Evolutionary conservation across 1,139 yeast species (phyloP).

Genomic region (Arxiozyma telluris): DNA sequence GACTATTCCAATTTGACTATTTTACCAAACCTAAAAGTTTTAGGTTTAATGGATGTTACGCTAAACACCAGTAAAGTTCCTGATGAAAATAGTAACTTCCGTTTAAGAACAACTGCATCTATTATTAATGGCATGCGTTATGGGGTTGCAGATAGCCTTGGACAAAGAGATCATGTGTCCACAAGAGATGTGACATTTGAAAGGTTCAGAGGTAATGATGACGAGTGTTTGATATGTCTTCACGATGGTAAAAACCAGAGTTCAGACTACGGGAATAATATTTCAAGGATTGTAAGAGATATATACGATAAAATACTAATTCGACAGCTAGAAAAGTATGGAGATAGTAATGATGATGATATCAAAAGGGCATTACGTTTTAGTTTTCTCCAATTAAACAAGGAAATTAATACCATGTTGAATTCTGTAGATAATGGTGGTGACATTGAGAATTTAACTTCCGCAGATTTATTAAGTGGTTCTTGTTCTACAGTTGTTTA

Average conservation of each 20-base stretch:
- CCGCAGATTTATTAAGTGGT: constrained; percentile 73
- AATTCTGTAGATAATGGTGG: constrained; percentile 28
- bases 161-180: constrained; percentile 56
- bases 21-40: constrained; percentile 57
- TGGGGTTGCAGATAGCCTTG: constrained; percentile 87
- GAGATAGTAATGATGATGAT: constrained; percentile 39
- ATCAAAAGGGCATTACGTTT: constrained; percentile 64
- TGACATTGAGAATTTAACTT: constrained; percentile 34
- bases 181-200: constrained; percentile 82
- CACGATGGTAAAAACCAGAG: constrained; percentile 77
- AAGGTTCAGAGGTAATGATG: constrained; percentile 75
- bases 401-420: constrained; percentile 56
- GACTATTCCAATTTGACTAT: constrained; percentile 72
- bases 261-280: constrained; percentile 52
- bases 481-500: constrained; percentile 78
- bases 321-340: constrained; percentile 57
- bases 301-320: constrained; percentile 64
- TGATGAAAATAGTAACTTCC: constrained; percentile 73
- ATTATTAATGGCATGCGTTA: constrained; percentile 69
- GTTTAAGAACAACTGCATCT: constrained; percentile 90
- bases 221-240: constrained; percentile 62
- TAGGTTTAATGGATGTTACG: constrained; percentile 93
- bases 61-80: constrained; percentile 76
- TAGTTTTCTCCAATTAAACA: constrained; percentile 69
- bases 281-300: constrained; percentile 69